Conservation (phyloP, 805 yeast genomes). For the Kodamaea fukazawae region DNA sequence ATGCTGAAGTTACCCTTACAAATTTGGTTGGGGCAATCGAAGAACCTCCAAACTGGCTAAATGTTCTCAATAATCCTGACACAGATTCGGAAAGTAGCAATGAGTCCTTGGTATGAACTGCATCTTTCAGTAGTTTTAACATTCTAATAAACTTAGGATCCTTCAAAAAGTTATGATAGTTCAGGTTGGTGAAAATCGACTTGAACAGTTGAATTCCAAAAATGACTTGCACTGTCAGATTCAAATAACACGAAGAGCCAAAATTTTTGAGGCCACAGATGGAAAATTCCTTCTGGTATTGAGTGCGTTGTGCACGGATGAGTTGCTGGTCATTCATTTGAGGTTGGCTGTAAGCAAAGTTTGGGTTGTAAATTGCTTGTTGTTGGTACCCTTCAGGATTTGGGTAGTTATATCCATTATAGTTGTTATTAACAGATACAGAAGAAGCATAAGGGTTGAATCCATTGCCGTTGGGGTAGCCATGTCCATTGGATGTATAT, state of each 20-base stretch:
- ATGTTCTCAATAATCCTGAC: constrained; percentile 53
- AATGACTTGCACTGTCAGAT: constrained; percentile 68
- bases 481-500: background rate
- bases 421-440: background rate
- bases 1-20: constrained; percentile 45
- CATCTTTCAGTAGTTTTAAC: constrained; percentile 16
- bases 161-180: constrained; percentile 43
- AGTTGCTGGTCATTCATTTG: constrained; percentile 25
- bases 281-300: constrained; percentile 38
- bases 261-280: constrained; percentile 64
- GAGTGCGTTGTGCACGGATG: constrained; percentile 11
- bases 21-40: constrained; percentile 66
- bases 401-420: background rate
- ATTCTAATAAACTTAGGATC: constrained; percentile 28
- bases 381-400: background rate
- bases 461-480: background rate
- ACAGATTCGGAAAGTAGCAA: constrained; percentile 48
- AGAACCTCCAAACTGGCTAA: constrained; percentile 56
- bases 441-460: background rate
- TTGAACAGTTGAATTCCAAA: constrained; percentile 54
- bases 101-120: constrained; percentile 17
- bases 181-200: constrained; percentile 44
- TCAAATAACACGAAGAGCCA: constrained; percentile 76
- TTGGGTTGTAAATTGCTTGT: background rate
- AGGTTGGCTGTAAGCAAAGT: constrained; percentile 20